Conservation (phyloP, 352 stramenopile genomes). For the Pythium dissotocum region DNA sequence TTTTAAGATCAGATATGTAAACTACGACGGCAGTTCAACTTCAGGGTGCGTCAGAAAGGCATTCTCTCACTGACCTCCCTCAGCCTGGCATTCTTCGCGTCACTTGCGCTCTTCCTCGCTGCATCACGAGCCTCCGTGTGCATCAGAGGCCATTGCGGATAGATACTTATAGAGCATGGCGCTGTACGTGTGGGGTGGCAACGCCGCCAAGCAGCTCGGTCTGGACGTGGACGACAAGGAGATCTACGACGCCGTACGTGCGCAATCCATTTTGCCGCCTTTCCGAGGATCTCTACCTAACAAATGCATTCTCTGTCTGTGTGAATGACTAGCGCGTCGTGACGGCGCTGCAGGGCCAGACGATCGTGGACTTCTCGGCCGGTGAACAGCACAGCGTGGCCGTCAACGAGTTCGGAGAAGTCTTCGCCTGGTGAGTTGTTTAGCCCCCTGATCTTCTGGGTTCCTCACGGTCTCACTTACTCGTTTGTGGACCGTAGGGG, state of each 20-base stretch:
- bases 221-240: slow-evolving; percentile 51
- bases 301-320: too few species aligned
- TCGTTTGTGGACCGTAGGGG: slow-evolving; percentile 33
- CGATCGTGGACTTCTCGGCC: slow-evolving; percentile 72
- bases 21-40: slow-evolving; percentile 27
- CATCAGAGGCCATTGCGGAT: background rate
- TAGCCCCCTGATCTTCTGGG: background rate
- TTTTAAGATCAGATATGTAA: slow-evolving; percentile 1
- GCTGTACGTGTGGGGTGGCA: slow-evolving; percentile 77
- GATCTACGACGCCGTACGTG: slow-evolving; percentile 53
- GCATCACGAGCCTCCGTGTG: background rate
- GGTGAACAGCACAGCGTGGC: slow-evolving; percentile 75
- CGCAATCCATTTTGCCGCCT: background rate
- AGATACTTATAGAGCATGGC: slow-evolving; percentile 38
- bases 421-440: slow-evolving; percentile 62
- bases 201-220: slow-evolving; percentile 71
- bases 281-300: background rate
- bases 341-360: slow-evolving; percentile 49
- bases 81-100: background rate
- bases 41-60: slow-evolving; percentile 4
- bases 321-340: slow-evolving; percentile 42
- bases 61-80: background rate
- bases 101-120: slow-evolving; percentile 11
- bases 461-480: slow-evolving; percentile 3
- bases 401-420: slow-evolving; percentile 80